These are phyloP conservation scores for Phytopythium kandeliae DNA, from an alignment of 352 stramenopile species.

Conservation along the genomic window DNA sequence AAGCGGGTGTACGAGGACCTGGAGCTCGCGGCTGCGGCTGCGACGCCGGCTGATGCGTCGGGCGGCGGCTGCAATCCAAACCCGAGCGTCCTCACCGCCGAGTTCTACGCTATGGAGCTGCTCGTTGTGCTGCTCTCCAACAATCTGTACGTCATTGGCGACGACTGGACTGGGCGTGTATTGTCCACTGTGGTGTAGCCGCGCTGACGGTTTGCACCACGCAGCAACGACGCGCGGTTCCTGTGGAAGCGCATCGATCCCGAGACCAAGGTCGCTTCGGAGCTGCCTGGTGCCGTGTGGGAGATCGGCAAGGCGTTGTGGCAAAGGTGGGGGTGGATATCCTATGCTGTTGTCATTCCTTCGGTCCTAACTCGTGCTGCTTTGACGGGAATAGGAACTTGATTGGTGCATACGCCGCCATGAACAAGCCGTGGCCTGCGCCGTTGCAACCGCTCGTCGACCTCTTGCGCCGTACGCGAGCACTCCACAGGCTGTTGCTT, in stretches of 20 bases:
- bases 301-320: conserved; percentile 63
- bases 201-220: not conserved
- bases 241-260: conserved; percentile 62
- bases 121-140: conserved; percentile 43
- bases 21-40: conserved; percentile 45
- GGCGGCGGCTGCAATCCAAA: conserved; percentile 14
- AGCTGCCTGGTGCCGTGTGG: conserved; percentile 43
- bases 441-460: conserved; percentile 31
- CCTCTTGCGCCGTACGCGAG: conserved; percentile 37
- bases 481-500: too few species aligned
- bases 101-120: conserved; percentile 59
- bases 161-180: not conserved
- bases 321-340: conserved; percentile 31
- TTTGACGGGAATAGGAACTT: conserved; percentile 27
- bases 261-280: conserved; percentile 33
- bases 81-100: conserved; percentile 27
- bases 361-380: not conserved
- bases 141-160: conserved; percentile 25
- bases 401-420: conserved; percentile 38
- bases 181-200: not conserved
- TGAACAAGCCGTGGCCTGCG: conserved; percentile 46
- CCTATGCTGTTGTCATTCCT: not conserved
- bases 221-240: conserved; percentile 61
- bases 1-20: conserved; percentile 43
- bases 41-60: conserved; percentile 3